A percentile compares a stretch with the other conserved stretches of the same genome.
Evolutionary conservation across 495 filamentous ascomycete species (phyloP).

Genomic region (Neurospora sp.): DNA sequence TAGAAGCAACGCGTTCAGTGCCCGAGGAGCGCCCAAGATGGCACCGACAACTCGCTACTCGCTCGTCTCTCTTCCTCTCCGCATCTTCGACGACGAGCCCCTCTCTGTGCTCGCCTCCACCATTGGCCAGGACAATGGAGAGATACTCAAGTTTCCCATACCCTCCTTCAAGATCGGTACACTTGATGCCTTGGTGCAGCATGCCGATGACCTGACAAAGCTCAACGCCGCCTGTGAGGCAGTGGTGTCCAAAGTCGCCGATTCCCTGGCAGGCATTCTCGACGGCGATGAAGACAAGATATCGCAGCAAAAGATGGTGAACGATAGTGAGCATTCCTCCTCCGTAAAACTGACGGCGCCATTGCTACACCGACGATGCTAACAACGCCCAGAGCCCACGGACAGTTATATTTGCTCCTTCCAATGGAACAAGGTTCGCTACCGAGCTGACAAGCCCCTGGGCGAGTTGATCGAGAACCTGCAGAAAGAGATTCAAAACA

Average conservation of each 20-base stretch:
- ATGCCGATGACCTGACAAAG: conserved; percentile 91
- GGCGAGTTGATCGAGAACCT: conserved; percentile 75
- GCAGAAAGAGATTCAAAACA: conserved; percentile 78
- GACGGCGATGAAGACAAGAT: conserved; percentile 76
- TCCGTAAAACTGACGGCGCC: background rate
- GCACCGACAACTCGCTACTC: conserved; percentile 26
- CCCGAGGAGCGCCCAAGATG: background rate
- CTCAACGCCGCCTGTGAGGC: conserved; percentile 67
- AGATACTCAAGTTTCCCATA: conserved; percentile 66
- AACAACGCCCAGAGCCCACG: conserved; percentile 57
- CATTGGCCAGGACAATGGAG: conserved; percentile 64
- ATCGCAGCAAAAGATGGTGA: conserved; percentile 81
- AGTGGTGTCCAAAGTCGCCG: conserved; percentile 79
- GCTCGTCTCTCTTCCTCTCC: conserved; percentile 39
- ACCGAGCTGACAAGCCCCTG: conserved; percentile 81
- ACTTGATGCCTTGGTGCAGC: conserved; percentile 88
- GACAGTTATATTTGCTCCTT: conserved; percentile 87
- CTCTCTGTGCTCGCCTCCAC: conserved; percentile 60
- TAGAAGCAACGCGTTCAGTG: background rate
- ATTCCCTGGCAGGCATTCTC: conserved; percentile 69
- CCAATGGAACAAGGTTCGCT: conserved; percentile 94
- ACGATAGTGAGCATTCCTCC: conserved; percentile 62
- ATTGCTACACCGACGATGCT: background rate
- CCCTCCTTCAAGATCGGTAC: conserved; percentile 97
- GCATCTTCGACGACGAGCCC: conserved; percentile 61